Evolutionary conservation across 371 early-diverging fungal genomes (phyloP), one percentile per base, ranked within the genome.

Genomic region (Blastocladiella emersonii): DNA sequence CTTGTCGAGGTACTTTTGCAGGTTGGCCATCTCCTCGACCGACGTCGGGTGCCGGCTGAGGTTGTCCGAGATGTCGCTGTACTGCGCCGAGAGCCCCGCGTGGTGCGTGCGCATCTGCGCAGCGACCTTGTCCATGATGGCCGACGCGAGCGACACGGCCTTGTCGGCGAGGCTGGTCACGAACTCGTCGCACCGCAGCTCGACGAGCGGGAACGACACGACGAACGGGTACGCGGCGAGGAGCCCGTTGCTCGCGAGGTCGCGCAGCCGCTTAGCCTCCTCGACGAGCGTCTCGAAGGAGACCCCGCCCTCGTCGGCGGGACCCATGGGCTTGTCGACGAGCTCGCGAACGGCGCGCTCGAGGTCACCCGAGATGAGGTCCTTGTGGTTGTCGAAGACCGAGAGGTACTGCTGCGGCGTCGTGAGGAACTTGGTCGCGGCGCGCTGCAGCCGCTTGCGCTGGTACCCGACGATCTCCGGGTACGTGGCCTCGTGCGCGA

Each of bases 11-110:
- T 65, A 68, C 63, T 80, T 78, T 64, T 76, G 76, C 61, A 80
- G 65, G 4, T 39, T 56, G 19, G 76, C 77, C 80, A 80, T 80
- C 37, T 80, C 80, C 43, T 74, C 74, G 21, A 80, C 80, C 48
- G 66, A 74, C n/a, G 62, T 61, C 6, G 80, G 80, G 15, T 60
- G 37, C 13, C 74, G 71, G 0, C 69, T 61, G 41, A 80, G 66
- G 23, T 43, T 67, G 32, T 67, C 61, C 3, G 78, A 65, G 34
- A 80, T 74, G 30, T n/a, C 64, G 64, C 62, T 63, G 59, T 55
- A 63, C 57, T 68, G 30, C 25, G 25, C 59, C 19, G 23, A 67
- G 37, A 67, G 23, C 15, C 41, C 53, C 34, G 74, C 59, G 63
- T 72, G 70, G 34, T 76, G 72, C 7, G 39, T 19, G 17, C 53